Evolutionary conservation across 148 eudicot genomes (phyloP).

Genomic region (Chenopodium suecicum): DNA sequence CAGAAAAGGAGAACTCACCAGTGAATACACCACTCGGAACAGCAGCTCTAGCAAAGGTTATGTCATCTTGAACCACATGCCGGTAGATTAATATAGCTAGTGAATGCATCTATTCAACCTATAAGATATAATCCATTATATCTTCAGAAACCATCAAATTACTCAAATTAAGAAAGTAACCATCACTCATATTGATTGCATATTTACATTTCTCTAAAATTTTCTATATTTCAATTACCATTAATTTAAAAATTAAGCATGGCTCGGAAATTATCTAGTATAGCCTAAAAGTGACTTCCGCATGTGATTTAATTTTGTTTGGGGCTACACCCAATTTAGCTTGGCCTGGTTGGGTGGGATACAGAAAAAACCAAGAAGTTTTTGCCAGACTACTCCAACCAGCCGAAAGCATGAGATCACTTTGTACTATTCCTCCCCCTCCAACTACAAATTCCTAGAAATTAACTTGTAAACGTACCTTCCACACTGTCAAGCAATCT

Average conservation of each 20-base stretch:
- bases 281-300: not conserved
- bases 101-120: not conserved
- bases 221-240: too few species aligned
- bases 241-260: too few species aligned
- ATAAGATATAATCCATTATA: too few species aligned
- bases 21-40: slow-evolving; percentile 99
- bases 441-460: not conserved
- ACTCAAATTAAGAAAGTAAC: too few species aligned
- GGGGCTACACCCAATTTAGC: not conserved
- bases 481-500: slow-evolving; percentile 62
- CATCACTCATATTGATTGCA: too few species aligned
- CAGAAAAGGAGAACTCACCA: slow-evolving; percentile 43
- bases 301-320: not conserved
- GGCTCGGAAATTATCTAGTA: not conserved
- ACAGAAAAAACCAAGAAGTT: too few species aligned
- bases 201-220: too few species aligned
- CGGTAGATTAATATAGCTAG: slow-evolving; percentile 25
- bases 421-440: not conserved
- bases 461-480: slow-evolving; percentile 41
- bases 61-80: slow-evolving; percentile 63
- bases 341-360: not conserved
- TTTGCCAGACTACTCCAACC: not conserved
- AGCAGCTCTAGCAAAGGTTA: slow-evolving; percentile 73
- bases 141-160: too few species aligned
- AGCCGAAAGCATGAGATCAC: not conserved